A percentile compares a stretch with the other conserved stretches of the same genome.
These are phyloP conservation scores for Fusarium lyarnte DNA, from an alignment of 2,329 filamentous ascomycete genomes.

Conservation along the genomic window DNA sequence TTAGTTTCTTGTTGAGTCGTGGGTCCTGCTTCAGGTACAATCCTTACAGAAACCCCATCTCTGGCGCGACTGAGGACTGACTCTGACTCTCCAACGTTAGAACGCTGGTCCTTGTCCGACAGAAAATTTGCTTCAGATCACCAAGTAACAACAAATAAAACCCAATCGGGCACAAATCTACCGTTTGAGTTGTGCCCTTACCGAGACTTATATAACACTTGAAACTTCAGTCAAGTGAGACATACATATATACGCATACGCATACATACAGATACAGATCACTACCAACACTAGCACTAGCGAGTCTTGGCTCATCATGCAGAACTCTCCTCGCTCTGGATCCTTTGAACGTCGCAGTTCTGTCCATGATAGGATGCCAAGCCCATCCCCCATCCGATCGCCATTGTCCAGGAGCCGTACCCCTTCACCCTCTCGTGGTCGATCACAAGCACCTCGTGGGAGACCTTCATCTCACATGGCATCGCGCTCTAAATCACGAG, in stretches of 20 bases:
- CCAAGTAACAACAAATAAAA: slow-evolving; percentile 6
- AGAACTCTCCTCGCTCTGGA: slow-evolving; percentile 30
- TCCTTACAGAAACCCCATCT: slow-evolving; percentile 5
- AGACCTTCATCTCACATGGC: not conserved
- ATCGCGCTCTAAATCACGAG: slow-evolving; percentile 33
- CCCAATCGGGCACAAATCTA: slow-evolving; percentile 5
- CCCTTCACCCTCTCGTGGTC: slow-evolving; percentile 30
- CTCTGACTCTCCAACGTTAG: slow-evolving; percentile 1
- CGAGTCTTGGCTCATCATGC: slow-evolving; percentile 28
- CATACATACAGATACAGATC: not conserved
- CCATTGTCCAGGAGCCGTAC: slow-evolving; percentile 17
- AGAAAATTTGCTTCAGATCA: slow-evolving; percentile 10
- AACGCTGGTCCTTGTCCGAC: slow-evolving; percentile 24
- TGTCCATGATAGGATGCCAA: slow-evolving; percentile 11
- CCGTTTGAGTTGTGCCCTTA: not conserved
- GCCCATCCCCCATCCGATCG: slow-evolving; percentile 22
- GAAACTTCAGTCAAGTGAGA: not conserved
- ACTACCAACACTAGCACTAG: not conserved
- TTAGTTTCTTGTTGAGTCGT: slow-evolving; percentile 6
- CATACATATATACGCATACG: not conserved
- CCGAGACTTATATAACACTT: slow-evolving; percentile 8
- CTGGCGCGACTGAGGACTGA: not conserved
- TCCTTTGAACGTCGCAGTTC: slow-evolving; percentile 37
- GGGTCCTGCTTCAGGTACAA: slow-evolving; percentile 6
- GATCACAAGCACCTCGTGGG: slow-evolving; percentile 12